Conservation (phyloP, 768 basidiomycete genomes). For the Dictyophora rubrovolvata region DNA sequence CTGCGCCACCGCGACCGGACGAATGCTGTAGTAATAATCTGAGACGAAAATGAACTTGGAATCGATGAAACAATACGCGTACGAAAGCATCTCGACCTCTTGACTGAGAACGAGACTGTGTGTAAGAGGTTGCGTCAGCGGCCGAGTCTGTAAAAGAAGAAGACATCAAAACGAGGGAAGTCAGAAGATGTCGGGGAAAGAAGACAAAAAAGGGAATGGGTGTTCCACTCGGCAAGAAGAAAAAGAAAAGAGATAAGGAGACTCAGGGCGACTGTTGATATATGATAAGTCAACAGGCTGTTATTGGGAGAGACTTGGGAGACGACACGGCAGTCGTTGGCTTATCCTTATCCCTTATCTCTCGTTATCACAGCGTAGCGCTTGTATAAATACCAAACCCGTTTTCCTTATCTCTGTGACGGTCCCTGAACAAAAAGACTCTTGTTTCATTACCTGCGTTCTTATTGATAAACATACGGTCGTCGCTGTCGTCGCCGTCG, state of each 20-base stretch:
- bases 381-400: not conserved
- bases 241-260: not conserved
- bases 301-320: not conserved
- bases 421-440: not conserved
- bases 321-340: too few species aligned
- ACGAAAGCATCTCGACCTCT: conserved; percentile 2
- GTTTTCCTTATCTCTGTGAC: not conserved
- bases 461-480: not conserved
- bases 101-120: conserved; percentile 2
- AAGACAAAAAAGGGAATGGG: too few species aligned
- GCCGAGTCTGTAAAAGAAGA: not conserved
- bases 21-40: conserved; percentile 30
- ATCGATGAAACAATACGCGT: not conserved
- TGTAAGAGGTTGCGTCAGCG: not conserved
- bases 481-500: not conserved
- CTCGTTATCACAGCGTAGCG: not conserved
- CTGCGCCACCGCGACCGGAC: conserved; percentile 58
- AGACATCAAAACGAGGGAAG: not conserved
- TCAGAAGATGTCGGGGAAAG: not conserved
- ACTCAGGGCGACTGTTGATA: not conserved
- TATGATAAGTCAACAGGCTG: not conserved
- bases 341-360: not conserved
- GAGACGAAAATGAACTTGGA: too few species aligned
- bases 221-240: too few species aligned
- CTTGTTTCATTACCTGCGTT: not conserved